These are phyloP conservation scores for Balansia obtecta DNA, from an alignment of 2,329 filamentous ascomycete species.

Conservation along the genomic window DNA sequence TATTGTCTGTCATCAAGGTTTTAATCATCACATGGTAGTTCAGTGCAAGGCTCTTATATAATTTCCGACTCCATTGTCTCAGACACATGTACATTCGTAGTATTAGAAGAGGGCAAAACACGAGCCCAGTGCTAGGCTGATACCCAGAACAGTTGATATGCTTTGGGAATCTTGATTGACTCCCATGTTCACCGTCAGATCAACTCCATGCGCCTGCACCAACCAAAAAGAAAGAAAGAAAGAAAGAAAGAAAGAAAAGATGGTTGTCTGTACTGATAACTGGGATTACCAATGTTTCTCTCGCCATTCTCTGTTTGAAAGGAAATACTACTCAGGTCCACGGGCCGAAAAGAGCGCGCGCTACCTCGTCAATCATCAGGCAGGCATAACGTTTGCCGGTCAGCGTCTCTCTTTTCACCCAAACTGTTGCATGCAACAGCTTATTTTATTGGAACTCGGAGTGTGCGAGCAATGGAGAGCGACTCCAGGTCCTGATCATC, in stretches of 20 bases:
- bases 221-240: background rate
- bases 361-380: too few relatives aligned
- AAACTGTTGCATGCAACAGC: background rate
- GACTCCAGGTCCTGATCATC: background rate
- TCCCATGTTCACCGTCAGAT: background rate
- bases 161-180: background rate
- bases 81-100: background rate
- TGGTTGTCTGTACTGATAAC: background rate
- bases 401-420: too few relatives aligned
- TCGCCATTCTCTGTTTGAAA: background rate
- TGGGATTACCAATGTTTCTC: background rate
- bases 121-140: background rate
- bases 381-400: too few relatives aligned
- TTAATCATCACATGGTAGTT: too few relatives aligned
- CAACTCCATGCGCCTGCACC: conserved; percentile 2
- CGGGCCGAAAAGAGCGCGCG: too few relatives aligned
- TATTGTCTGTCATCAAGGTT: too few relatives aligned
- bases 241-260: background rate
- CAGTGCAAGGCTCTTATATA: background rate
- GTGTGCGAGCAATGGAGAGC: background rate
- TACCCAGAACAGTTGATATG: background rate
- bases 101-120: background rate
- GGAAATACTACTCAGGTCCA: too few relatives aligned
- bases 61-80: background rate
- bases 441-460: background rate